A percentile compares a stretch with the other conserved stretches of the same genome.
Evolutionary conservation across 116 monocot genomes (phyloP).

Genomic region (Cymodocea nodosa): DNA sequence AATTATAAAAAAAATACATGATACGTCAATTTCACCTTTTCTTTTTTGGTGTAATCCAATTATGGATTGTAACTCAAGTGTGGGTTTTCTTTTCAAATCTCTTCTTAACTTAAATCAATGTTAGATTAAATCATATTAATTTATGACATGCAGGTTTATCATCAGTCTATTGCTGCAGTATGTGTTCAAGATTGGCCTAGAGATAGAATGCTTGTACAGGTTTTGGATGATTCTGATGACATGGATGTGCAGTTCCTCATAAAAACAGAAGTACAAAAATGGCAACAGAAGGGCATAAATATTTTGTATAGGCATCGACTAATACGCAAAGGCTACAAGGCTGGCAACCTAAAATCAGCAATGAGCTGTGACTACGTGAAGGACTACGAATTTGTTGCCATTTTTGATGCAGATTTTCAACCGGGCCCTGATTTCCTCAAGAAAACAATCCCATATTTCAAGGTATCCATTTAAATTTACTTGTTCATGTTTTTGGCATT

Average conservation of each 20-base stretch:
- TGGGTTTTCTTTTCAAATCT: too few relatives aligned
- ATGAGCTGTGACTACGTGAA: slow-evolving; percentile 59
- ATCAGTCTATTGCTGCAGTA: slow-evolving; percentile 55
- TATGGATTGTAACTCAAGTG: too few relatives aligned
- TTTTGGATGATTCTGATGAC: slow-evolving; percentile 65
- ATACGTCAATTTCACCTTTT: too few relatives aligned
- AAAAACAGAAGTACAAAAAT: slow-evolving; percentile 60
- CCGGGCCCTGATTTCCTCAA: slow-evolving; percentile 50
- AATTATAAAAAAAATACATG: too few relatives aligned
- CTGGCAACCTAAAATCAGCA: slow-evolving; percentile 58
- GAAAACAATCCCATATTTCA: slow-evolving; percentile 61
- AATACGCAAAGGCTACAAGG: slow-evolving; percentile 54
- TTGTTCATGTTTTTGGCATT: background rate
- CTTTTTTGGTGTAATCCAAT: too few relatives aligned
- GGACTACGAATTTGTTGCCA: slow-evolving; percentile 56
- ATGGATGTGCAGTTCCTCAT: slow-evolving; percentile 42
- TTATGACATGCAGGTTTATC: slow-evolving; percentile 31
- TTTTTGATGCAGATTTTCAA: slow-evolving; percentile 72
- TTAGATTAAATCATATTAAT: background rate
- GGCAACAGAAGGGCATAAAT: slow-evolving; percentile 52
- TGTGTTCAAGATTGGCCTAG: slow-evolving; percentile 61
- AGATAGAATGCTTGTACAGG: slow-evolving; percentile 58
- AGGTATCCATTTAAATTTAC: slow-evolving; percentile 21
- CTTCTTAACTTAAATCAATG: background rate
- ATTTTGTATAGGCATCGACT: slow-evolving; percentile 51